Conservation (phyloP, 2,329 filamentous ascomycete genomes). For the Aspergillus ochraceoroseus region DNA sequence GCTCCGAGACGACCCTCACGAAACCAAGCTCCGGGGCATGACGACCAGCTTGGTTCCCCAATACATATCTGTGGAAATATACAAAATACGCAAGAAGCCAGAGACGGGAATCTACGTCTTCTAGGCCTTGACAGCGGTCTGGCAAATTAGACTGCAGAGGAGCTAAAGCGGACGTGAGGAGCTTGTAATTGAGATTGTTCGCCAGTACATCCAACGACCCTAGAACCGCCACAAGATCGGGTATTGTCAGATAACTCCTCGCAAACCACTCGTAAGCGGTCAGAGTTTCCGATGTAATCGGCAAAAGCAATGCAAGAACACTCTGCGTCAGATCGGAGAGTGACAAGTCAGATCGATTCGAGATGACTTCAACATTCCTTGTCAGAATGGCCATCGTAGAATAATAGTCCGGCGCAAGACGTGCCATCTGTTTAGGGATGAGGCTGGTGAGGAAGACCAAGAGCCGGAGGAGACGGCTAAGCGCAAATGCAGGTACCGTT, state of each 20-base stretch:
- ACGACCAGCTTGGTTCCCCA: conserved; percentile 34
- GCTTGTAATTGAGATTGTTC: conserved; percentile 49
- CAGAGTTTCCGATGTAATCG: conserved; percentile 43
- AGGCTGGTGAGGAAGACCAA: conserved; percentile 36
- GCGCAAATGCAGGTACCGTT: conserved; percentile 20
- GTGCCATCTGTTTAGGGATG: conserved; percentile 41
- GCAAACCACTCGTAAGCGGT: conserved; percentile 46
- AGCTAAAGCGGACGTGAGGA: conserved; percentile 41
- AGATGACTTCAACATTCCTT: conserved; percentile 22
- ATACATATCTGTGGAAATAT: conserved; percentile 51
- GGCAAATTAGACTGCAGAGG: conserved; percentile 26
- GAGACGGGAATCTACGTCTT: conserved; percentile 43
- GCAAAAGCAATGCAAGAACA: conserved; percentile 41
- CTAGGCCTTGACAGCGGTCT: conserved; percentile 28
- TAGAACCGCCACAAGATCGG: conserved; percentile 37
- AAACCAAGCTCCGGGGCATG: conserved; percentile 51
- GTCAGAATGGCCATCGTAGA: conserved; percentile 38
- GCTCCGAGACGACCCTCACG: conserved; percentile 51
- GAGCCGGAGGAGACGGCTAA: conserved; percentile 35
- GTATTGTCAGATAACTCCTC: conserved; percentile 45
- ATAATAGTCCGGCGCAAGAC: conserved; percentile 38
- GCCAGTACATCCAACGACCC: conserved; percentile 43
- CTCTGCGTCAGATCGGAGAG: conserved; percentile 29
- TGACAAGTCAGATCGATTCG: conserved; percentile 21
- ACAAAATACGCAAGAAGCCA: conserved; percentile 59